Evolutionary conservation across 345 rosid species (phyloP).

Genomic region (Citrus medica): DNA sequence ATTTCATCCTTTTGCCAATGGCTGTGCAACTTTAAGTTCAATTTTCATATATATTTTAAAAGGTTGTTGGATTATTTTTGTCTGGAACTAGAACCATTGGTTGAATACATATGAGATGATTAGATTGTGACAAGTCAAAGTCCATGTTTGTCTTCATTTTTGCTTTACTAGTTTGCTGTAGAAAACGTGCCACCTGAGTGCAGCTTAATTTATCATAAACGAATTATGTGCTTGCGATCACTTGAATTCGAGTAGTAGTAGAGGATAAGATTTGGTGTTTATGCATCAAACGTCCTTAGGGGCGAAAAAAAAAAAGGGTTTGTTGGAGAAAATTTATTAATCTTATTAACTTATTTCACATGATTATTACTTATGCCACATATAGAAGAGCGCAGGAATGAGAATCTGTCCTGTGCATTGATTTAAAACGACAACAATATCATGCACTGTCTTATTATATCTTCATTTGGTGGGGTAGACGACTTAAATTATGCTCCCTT

Average conservation of each 20-base stretch:
- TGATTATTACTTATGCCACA: neutral
- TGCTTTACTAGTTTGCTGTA: neutral
- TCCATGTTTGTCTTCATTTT: neutral
- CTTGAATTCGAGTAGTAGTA: no score
- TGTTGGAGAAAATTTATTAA: no score
- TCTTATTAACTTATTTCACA: neutral
- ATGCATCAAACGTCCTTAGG: no score
- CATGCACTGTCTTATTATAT: neutral
- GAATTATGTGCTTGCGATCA: no score
- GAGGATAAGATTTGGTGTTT: no score
- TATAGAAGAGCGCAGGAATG: neutral
- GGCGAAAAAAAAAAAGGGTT: no score
- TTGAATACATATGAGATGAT: neutral
- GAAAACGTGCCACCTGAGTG: neutral
- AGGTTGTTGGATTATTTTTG: neutral
- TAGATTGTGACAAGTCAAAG: neutral
- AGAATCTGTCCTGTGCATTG: neutral
- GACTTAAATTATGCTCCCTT: constrained; percentile 14
- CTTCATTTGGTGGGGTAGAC: constrained; percentile 12
- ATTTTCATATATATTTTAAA: neutral
- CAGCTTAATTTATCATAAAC: no score
- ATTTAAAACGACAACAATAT: neutral
- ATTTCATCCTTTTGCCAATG: neutral
- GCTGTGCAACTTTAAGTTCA: neutral
- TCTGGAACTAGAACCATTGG: neutral